Base-by-base conservation (phyloP, 352 stramenopile species). In the Thraustochytrium sp. region DNA sequence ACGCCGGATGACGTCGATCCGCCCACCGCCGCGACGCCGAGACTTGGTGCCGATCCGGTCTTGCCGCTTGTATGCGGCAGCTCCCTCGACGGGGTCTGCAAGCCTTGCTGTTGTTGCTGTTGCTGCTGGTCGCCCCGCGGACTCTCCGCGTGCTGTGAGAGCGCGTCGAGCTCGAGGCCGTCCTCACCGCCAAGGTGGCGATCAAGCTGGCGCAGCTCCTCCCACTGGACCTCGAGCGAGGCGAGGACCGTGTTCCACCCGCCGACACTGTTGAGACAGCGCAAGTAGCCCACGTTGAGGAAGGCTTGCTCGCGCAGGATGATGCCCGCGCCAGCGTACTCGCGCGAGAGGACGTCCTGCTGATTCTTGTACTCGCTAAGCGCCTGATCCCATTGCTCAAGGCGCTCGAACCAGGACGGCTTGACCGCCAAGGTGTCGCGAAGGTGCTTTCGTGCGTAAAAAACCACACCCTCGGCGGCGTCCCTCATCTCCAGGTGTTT, bases 341-440 rank as follows among this genome's bases (percentile, higher is more conserved):
- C 18, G 18, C 49, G 49, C 49, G 18, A n/a, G n/a, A n/a, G n/a
- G n/a, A n/a, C n/a, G n/a, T n/a, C n/a, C 51, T 80, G 48, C 18
- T 65, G 68, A 29, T 55, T 8, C 84, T 96, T 97, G 53, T 90
- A 87, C 72, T 98, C 91, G 86, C 98, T 98, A 29, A 99, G 86
- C 2, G 97, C 97, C 74, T 98, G 96, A 2, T 94, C 88, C 96
- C 96, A 99, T 77, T 96, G 92, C 37, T 98, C 95, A 23, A 99
- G 88, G 87, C 98, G 99, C 76, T 97, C 95, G 44, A 98, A 94
- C 96, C 96, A 99, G 23, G 91, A 93, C 77, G 99, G 95, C 77
- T 96, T 93, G 11, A 95, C 90, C 62, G 96, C 89, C 56, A 94
- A 8, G 93, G 91, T 31, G 89, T 89, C 64, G 54, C 36, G 23